These are phyloP conservation scores for Penicillium freii DNA, from an alignment of 2,329 filamentous ascomycete species.

Conservation along the genomic window DNA sequence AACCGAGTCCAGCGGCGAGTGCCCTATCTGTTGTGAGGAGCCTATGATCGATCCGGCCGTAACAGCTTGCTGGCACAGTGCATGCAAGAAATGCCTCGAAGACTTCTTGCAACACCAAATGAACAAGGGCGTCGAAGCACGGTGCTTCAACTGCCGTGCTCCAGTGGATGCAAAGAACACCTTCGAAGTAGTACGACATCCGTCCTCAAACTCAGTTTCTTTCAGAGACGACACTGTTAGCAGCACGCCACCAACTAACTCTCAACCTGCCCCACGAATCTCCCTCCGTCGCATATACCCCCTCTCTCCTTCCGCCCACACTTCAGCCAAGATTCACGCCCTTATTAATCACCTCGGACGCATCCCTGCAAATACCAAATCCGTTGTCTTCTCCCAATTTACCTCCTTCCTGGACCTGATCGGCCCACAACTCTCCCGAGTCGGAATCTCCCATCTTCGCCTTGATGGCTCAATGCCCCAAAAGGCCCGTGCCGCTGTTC, in stretches of 20 bases:
- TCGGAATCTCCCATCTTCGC: slow-evolving; percentile 75
- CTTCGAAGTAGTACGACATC: slow-evolving; percentile 84
- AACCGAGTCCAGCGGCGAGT: slow-evolving; percentile 82
- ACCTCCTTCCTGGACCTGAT: slow-evolving; percentile 94
- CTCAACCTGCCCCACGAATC: slow-evolving; percentile 50
- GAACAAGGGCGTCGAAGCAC: slow-evolving; percentile 70
- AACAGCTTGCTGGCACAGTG: slow-evolving; percentile 95
- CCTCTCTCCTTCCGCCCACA: slow-evolving; percentile 57
- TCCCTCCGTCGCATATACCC: slow-evolving; percentile 61
- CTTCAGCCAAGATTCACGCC: slow-evolving; percentile 81
- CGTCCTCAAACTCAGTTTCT: slow-evolving; percentile 44
- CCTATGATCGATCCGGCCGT: slow-evolving; percentile 94
- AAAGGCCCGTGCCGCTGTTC: slow-evolving; percentile 74
- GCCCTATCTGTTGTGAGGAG: slow-evolving; percentile 91
- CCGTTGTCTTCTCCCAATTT: slow-evolving; percentile 95
- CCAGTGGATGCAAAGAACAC: slow-evolving; percentile 78
- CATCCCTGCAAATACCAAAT: slow-evolving; percentile 72
- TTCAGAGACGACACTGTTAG: slow-evolving; percentile 45
- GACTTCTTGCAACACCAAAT: slow-evolving; percentile 86
- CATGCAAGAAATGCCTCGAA: slow-evolving; percentile 89
- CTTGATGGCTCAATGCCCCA: slow-evolving; percentile 90
- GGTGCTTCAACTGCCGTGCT: slow-evolving; percentile 89
- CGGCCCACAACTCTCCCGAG: slow-evolving; percentile 70
- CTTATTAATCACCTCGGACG: slow-evolving; percentile 72
- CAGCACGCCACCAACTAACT: slow-evolving; percentile 38